These are phyloP conservation scores for Schwanniomyces vanrijiae DNA, from an alignment of 805 yeast species.

Conservation along the genomic window DNA sequence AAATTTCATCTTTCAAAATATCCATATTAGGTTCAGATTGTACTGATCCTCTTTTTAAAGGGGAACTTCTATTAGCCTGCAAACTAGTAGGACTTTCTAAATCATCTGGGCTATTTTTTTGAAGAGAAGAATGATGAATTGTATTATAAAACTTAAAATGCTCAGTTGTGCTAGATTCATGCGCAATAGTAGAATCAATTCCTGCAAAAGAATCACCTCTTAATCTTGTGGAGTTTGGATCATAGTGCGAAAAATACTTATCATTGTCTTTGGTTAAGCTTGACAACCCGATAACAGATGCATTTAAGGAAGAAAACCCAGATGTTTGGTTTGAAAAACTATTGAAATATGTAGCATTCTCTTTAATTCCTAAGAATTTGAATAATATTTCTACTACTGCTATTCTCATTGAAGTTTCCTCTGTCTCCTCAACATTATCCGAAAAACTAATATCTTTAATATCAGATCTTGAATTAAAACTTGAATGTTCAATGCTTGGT, in stretches of 20 bases:
- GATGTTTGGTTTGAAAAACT: slow-evolving; percentile 6
- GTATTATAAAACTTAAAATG: slow-evolving; percentile 30
- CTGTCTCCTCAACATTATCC: slow-evolving; percentile 64
- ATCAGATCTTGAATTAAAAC: slow-evolving; percentile 5
- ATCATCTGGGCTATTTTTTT: not conserved
- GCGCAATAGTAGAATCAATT: slow-evolving; percentile 1
- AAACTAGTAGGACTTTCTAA: not conserved
- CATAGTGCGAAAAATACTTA: slow-evolving; percentile 15
- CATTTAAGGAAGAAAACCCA: slow-evolving; percentile 21
- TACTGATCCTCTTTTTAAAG: not conserved
- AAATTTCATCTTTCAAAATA: slow-evolving; percentile 55
- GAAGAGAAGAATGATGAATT: slow-evolving; percentile 18
- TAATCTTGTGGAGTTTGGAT: slow-evolving; percentile 15
- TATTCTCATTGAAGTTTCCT: slow-evolving; percentile 60
- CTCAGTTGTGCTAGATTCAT: slow-evolving; percentile 11
- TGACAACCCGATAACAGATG: slow-evolving; percentile 31
- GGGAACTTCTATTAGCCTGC: slow-evolving; percentile 5
- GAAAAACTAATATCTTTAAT: slow-evolving; percentile 44
- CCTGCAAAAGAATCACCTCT: slow-evolving; percentile 12
- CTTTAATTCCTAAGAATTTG: slow-evolving; percentile 60
- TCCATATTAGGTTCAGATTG: slow-evolving; percentile 42
- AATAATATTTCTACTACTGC: slow-evolving; percentile 75
- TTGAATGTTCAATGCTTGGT: slow-evolving; percentile 15
- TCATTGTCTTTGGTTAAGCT: slow-evolving; percentile 15
- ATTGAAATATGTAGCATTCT: slow-evolving; percentile 29